Conservation (phyloP, 2,329 filamentous ascomycete genomes). For the Sclerotinia subarctica region DNA sequence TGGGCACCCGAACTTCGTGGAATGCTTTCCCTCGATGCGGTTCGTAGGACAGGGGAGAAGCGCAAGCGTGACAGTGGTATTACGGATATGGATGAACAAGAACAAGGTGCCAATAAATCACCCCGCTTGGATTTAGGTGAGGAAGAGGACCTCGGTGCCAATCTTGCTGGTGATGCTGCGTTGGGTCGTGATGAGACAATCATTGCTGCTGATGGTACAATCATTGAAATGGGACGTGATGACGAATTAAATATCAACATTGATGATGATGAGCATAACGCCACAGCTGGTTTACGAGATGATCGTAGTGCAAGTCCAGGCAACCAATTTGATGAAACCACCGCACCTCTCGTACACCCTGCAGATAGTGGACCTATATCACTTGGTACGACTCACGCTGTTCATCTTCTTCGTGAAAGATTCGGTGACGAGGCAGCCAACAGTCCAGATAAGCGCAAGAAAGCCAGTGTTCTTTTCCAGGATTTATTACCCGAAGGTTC, state of each 20-base stretch:
- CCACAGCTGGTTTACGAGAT: conserved; percentile 43
- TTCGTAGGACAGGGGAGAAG: conserved; percentile 78
- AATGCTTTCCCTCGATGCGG: conserved; percentile 82
- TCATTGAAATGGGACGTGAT: conserved; percentile 62
- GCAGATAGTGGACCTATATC: conserved; percentile 84
- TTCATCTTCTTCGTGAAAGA: conserved; percentile 85
- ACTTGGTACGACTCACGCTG: conserved; percentile 88
- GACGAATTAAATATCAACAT: conserved; percentile 44
- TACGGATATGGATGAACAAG: conserved; percentile 73
- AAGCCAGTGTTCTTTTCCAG: conserved; percentile 80
- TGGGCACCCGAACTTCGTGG: conserved; percentile 93
- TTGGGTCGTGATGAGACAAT: conserved; percentile 46
- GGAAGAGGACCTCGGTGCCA: conserved; percentile 49
- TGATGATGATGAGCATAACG: conserved; percentile 48
- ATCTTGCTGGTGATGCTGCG: conserved; percentile 48
- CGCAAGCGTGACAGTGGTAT: conserved; percentile 89
- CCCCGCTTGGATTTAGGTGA: conserved; percentile 64
- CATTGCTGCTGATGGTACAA: conserved; percentile 54
- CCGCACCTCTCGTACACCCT: conserved; percentile 71
- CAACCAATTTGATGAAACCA: conserved; percentile 76
- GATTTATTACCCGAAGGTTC: conserved; percentile 79
- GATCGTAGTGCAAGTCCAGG: conserved; percentile 42
- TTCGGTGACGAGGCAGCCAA: conserved; percentile 73
- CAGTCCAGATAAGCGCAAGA: conserved; percentile 69
- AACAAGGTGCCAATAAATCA: conserved; percentile 54